Evolutionary conservation across 371 early-diverging fungal genomes (phyloP).

Genomic region (Rhizomucor pusillus): DNA sequence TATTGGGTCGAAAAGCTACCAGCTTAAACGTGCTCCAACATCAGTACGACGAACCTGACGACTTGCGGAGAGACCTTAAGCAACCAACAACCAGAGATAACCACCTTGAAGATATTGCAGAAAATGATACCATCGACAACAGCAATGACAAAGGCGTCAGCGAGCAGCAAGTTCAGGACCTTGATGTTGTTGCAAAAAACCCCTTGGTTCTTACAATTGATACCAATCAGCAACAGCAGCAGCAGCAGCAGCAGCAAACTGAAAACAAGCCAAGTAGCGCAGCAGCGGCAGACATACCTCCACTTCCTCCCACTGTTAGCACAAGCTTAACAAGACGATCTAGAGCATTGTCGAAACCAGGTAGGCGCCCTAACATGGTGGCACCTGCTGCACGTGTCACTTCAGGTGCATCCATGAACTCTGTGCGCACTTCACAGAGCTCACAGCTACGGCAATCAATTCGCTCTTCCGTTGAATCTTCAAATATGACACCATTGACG

Average conservation of each 20-base stretch:
- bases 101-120: constrained; percentile 1
- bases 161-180: background rate
- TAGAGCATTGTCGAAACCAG: too few relatives aligned
- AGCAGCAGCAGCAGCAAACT: background rate
- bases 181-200: background rate
- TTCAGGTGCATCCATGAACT: too few relatives aligned
- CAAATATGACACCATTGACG: constrained; percentile 13
- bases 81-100: background rate
- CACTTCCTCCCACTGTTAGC: too few relatives aligned
- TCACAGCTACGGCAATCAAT: background rate
- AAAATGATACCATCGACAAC: background rate
- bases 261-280: too few relatives aligned
- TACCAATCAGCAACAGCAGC: background rate
- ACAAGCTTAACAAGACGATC: too few relatives aligned
- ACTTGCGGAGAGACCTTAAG: background rate
- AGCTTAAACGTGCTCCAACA: constrained; percentile 35
- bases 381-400: too few relatives aligned
- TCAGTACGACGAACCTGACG: constrained; percentile 15
- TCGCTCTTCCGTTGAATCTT: constrained; percentile 20
- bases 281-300: too few relatives aligned
- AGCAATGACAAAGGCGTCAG: background rate
- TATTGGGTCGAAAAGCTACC: constrained; percentile 35
- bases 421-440: too few relatives aligned
- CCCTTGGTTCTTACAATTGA: background rate
- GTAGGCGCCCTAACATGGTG: too few relatives aligned